These are phyloP conservation scores for Raphanus sativus DNA, from an alignment of 345 rosid species.

Conservation along the genomic window DNA sequence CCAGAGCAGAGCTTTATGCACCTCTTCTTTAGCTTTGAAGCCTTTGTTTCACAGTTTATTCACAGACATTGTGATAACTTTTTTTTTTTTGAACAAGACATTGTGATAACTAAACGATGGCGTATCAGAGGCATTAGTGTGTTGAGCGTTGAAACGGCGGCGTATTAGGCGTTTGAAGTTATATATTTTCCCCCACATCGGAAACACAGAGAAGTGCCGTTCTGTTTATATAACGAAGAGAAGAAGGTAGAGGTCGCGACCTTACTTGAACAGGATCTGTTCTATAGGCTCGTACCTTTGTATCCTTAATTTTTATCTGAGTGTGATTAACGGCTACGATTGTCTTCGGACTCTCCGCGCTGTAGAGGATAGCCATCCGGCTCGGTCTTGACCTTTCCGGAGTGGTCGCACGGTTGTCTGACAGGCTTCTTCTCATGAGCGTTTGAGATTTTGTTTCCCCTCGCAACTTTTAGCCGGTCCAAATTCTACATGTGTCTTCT, in stretches of 20 bases:
- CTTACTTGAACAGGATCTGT: constrained; percentile 27
- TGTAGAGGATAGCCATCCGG: constrained; percentile 22
- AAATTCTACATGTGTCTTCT: not conserved
- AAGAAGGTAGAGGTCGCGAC: not conserved
- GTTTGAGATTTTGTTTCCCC: too few species aligned
- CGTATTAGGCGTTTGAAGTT: not conserved
- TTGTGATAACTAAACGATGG: not conserved
- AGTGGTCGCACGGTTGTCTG: constrained; percentile 25
- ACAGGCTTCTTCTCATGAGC: not conserved
- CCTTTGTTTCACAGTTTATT: too few species aligned
- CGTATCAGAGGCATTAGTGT: not conserved
- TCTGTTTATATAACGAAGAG: not conserved
- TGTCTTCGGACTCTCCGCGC: not conserved
- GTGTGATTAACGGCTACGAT: constrained; percentile 21
- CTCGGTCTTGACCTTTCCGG: not conserved
- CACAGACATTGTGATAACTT: too few species aligned
- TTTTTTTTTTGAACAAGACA: not conserved
- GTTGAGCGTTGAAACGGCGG: not conserved
- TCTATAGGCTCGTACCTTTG: constrained; percentile 19
- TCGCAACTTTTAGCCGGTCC: not conserved
- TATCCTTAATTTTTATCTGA: constrained; percentile 4
- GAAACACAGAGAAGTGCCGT: too few species aligned
- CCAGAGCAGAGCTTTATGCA: too few species aligned
- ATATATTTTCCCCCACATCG: not conserved
- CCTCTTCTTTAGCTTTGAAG: too few species aligned